Conservation (phyloP, 345 rosid species). For the Euphorbia tirucalli region DNA sequence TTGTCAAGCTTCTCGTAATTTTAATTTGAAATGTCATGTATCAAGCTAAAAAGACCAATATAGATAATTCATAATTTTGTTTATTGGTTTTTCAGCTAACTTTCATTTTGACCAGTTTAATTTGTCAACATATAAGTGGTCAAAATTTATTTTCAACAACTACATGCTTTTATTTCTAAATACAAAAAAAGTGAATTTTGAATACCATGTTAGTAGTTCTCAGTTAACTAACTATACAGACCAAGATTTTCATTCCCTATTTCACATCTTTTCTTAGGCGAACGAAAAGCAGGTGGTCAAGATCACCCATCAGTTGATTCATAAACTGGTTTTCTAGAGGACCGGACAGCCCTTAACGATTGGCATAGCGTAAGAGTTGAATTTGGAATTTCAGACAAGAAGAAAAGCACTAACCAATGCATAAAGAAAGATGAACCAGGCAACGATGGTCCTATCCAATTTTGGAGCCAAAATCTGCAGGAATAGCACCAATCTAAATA, state of each 20-base stretch:
- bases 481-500: conserved; percentile 18
- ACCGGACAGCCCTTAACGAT: background rate
- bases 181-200: too few species aligned
- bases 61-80: too few species aligned
- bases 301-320: background rate
- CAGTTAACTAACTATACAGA: too few species aligned
- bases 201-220: too few species aligned
- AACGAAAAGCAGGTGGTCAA: background rate
- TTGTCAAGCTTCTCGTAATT: too few species aligned
- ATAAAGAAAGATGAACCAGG: conserved; percentile 78
- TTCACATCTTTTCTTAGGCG: background rate
- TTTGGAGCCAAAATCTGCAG: conserved; percentile 98
- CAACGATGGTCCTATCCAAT: conserved; percentile 96
- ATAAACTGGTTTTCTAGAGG: background rate
- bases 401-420: conserved; percentile 63
- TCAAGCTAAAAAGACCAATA: too few species aligned
- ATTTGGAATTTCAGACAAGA: background rate
- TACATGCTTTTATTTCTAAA: too few species aligned
- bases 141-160: too few species aligned
- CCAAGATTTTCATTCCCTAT: background rate
- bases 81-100: background rate
- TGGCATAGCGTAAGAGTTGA: background rate
- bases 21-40: too few species aligned
- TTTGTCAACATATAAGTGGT: too few species aligned
- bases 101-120: background rate